Conservation (phyloP, 2,329 filamentous ascomycete species). For the Nemania sp. region DNA sequence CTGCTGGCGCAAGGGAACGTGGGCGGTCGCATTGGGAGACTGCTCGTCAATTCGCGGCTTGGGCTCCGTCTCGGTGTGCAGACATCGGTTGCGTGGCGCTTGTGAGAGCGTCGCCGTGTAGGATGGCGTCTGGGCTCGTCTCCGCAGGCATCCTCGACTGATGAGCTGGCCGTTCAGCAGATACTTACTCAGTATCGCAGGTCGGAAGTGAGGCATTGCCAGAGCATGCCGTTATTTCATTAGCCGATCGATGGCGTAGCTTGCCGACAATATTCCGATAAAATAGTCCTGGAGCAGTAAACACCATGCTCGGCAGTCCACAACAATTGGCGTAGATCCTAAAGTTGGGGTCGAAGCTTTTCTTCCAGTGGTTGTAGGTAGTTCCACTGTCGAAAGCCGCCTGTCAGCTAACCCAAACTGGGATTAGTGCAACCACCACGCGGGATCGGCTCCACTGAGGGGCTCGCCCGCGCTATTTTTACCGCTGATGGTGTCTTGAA, state of each 20-base stretch:
- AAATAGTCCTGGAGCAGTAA: too few species aligned
- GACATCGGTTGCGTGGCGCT: constrained; percentile 25
- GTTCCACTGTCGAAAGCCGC: not conserved
- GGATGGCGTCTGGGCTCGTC: constrained; percentile 11
- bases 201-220: constrained; percentile 50
- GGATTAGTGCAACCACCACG: not conserved
- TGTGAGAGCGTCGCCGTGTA: constrained; percentile 6
- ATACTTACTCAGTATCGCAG: constrained; percentile 52
- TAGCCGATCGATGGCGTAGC: not conserved
- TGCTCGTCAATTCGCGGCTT: constrained; percentile 28
- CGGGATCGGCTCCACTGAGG: not conserved
- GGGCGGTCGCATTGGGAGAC: constrained; percentile 17
- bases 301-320: too few species aligned
- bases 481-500: too few species aligned
- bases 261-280: not conserved
- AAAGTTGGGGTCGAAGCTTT: constrained; percentile 5
- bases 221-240: not conserved
- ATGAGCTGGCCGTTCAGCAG: constrained; percentile 51
- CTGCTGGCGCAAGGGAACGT: constrained; percentile 68
- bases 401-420: not conserved
- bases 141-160: constrained; percentile 46
- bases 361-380: too few species aligned
- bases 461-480: too few species aligned
- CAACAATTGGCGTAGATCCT: too few species aligned
- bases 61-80: constrained; percentile 40